phyloP scores from a whole-genome alignment of 495 filamentous ascomycete genomes.

The Talaromyces thailandensis region DNA sequence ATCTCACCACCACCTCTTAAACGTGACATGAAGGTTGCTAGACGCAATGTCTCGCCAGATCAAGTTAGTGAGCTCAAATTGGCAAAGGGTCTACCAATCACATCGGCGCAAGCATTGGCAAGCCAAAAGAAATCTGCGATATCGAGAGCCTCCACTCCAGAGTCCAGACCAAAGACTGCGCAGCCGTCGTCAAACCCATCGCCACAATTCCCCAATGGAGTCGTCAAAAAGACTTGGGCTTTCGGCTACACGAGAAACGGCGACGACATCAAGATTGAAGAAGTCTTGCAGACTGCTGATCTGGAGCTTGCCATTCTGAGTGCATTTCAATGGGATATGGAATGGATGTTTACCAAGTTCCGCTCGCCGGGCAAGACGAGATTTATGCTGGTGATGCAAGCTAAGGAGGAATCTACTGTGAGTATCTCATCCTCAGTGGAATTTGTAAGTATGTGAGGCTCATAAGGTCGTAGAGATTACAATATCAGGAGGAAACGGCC shows the following conservation, averaged over 20 bases:
- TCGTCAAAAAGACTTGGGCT: constrained; percentile 77
- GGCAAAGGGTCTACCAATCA: neutral
- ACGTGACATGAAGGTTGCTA: constrained; percentile 15
- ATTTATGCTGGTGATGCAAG: constrained; percentile 62
- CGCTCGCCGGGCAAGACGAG: constrained; percentile 37
- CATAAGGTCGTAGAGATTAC: constrained; percentile 16
- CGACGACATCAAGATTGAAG: constrained; percentile 84
- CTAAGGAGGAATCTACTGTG: constrained; percentile 48
- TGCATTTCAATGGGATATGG: constrained; percentile 76
- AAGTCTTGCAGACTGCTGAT: constrained; percentile 65
- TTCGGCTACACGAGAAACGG: constrained; percentile 41
- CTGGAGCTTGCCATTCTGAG: constrained; percentile 73
- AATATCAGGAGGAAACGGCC: constrained; percentile 38
- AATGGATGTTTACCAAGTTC: constrained; percentile 61
- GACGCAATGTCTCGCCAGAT: constrained; percentile 1
- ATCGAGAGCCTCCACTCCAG: neutral
- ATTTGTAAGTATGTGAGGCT: neutral
- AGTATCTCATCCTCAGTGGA: constrained; percentile 9
- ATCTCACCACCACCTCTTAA: constrained; percentile 28
- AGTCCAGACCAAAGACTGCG: neutral
- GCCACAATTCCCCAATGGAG: constrained; percentile 58
- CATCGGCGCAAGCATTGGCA: neutral
- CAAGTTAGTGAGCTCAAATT: neutral
- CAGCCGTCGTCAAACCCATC: constrained; percentile 15
- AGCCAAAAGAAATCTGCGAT: neutral